phyloP scores from a whole-genome alignment of 179 eudicot species.

The Nepenthes alata region DNA sequence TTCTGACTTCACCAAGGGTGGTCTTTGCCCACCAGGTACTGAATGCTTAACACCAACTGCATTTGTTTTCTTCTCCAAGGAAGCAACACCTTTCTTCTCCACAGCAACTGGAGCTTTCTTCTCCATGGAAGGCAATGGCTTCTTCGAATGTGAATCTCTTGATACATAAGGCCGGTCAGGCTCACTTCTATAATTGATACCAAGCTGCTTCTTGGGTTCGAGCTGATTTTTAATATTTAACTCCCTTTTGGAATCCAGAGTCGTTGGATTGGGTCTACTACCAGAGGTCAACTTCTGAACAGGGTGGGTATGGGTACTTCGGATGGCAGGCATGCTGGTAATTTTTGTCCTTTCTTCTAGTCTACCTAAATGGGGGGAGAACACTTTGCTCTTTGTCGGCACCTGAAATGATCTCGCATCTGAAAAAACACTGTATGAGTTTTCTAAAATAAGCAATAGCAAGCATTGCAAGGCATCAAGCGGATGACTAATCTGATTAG shows the following conservation, averaged over 20 bases:
- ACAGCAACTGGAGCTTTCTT: conserved; percentile 19
- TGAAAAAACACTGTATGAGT: conserved; percentile 41
- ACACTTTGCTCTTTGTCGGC: conserved; percentile 15
- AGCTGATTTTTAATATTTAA: conserved; percentile 35
- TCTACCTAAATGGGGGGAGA: conserved; percentile 14
- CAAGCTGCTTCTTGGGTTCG: conserved; percentile 25
- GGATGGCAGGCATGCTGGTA: conserved; percentile 11
- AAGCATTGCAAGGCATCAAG: conserved; percentile 7
- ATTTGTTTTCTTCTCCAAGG: conserved; percentile 1
- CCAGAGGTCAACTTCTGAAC: conserved; percentile 23
- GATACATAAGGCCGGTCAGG: conserved; percentile 39
- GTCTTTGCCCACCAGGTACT: conserved; percentile 24
- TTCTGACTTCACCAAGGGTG: conserved; percentile 22
- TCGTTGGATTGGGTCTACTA: neutral
- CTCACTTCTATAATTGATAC: conserved; percentile 41
- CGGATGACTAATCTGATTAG: neutral
- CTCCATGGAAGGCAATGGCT: conserved; percentile 15
- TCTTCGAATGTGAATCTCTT: conserved; percentile 25
- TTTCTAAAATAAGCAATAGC: conserved; percentile 18
- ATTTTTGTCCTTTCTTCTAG: conserved; percentile 20
- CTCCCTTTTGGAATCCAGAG: conserved; percentile 18
- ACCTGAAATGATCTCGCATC: conserved; percentile 32
- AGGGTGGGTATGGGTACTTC: conserved; percentile 17
- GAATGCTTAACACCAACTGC: conserved; percentile 21
- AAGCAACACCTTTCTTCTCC: conserved; percentile 2